Percentiles rank a stretch among this genome's conserved stretches.
Conservation (phyloP, 192 early-diverging fungal genomes). For the Diversispora eburnea region DNA sequence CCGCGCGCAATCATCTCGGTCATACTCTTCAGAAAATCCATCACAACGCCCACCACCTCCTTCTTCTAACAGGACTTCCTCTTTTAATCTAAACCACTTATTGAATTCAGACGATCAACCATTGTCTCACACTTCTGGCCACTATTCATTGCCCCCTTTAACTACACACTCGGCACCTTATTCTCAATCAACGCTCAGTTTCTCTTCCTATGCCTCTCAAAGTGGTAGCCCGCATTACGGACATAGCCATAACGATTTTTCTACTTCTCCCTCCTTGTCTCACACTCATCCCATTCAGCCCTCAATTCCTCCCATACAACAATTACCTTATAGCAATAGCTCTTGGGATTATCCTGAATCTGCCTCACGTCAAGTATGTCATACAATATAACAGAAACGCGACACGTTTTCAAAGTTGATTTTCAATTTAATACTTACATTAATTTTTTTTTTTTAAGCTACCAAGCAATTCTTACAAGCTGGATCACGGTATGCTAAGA, state of each 20-base stretch:
- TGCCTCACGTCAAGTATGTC: background rate
- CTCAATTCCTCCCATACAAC: background rate
- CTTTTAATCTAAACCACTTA: slow-evolving; percentile 8
- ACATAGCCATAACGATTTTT: slow-evolving; percentile 12
- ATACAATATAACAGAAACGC: background rate
- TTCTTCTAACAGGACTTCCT: slow-evolving; percentile 10
- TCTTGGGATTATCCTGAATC: slow-evolving; percentile 9
- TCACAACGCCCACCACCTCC: slow-evolving; percentile 7
- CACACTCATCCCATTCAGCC: background rate
- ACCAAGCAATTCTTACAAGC: background rate
- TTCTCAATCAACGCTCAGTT: background rate
- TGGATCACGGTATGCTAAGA: background rate
- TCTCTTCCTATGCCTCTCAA: slow-evolving; percentile 11
- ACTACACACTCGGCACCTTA: background rate
- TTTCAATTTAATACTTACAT: too few species aligned
- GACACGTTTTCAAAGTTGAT: too few species aligned
- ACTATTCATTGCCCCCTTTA: slow-evolving; percentile 9
- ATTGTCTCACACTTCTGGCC: background rate
- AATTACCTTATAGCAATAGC: background rate
- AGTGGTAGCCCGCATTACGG: background rate
- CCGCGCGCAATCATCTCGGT: background rate
- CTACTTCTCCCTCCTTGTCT: background rate
- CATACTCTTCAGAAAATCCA: slow-evolving; percentile 20
- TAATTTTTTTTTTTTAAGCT: background rate
- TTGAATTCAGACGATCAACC: slow-evolving; percentile 24